Base-by-base conservation (phyloP, 306 rosid genomes). In the Lagenaria siceraria region DNA sequence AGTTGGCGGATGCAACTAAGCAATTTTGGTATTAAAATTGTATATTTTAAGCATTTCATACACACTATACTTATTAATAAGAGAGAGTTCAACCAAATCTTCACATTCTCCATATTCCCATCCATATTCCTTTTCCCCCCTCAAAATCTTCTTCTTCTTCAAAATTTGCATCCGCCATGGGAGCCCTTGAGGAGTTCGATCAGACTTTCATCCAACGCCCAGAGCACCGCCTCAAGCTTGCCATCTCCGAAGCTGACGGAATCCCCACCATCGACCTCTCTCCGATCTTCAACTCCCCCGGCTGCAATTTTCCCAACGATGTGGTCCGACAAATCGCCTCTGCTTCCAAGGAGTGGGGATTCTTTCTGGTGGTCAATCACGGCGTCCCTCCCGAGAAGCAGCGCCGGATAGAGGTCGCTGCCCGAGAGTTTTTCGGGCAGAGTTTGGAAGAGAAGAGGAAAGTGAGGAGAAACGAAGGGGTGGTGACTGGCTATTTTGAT, bases 311-410 rank as follows among this genome's bases (percentile, higher is more conserved):
- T 46, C 31, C 55, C 31, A 76, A 80, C 22, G 52, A 25, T 24
- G 35, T 92, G 3, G 83, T 89, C 10, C 66, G 52, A 61, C 82
- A 88, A 84, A 77, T 90, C 17, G 93, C 90, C 3, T 22, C 53
- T 6, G 93, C 96, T 22, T 87, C 76, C 77, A 62, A 49, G 25
- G 77, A 87, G 4, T 89, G 97, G 96, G 97, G 97, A 2, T 92
- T 90, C 86, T 92, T 89, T 81, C 90, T 83, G 29, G 90, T 90
- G 78, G 82, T 82, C 55, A 92, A 92, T 83, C 97, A 88, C 48
- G 90, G 90, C 0, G 87, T 92, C 38, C 77, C 90, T 0, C 25
- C 56, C 24, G 83, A 81, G 68, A 55, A 64, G 51, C 78, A 81
- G 21, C 78, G 77, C 58, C 81, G 60, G 73, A 52, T 87, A 0